phyloP scores from a whole-genome alignment of 768 basidiomycete species.

The Scleroderma citrinum region DNA sequence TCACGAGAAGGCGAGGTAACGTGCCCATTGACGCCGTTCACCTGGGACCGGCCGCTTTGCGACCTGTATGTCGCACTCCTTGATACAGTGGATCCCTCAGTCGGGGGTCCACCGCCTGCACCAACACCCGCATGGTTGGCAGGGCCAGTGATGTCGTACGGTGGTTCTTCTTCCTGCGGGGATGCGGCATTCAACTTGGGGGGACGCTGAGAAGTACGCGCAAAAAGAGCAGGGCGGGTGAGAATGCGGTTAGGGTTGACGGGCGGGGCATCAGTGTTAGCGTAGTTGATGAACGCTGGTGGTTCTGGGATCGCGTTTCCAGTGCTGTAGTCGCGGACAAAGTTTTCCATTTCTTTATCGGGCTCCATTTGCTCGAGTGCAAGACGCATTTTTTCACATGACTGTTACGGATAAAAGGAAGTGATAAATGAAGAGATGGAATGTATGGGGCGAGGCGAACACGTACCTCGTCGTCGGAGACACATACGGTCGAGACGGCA shows the following conservation, averaged over 20 bases:
- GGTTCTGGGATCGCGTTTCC: conserved; percentile 85
- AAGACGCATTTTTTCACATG: conserved; percentile 84
- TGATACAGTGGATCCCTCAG: conserved; percentile 29
- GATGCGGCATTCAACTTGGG: conserved; percentile 15
- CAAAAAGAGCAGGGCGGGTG: conserved; percentile 53
- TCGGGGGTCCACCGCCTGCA: conserved; percentile 47
- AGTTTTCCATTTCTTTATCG: conserved; percentile 81
- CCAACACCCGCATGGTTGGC: conserved; percentile 56
- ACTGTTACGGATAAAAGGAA: conserved; percentile 39
- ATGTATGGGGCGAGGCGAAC: conserved; percentile 14
- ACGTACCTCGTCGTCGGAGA: conserved; percentile 86
- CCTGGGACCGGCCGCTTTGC: conserved; percentile 25
- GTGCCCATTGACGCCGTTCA: conserved; percentile 28
- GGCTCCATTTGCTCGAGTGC: conserved; percentile 87
- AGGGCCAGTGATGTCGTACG: conserved; percentile 37
- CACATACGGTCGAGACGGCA: conserved; percentile 91
- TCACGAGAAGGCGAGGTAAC: conserved; percentile 21
- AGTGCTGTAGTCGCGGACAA: conserved; percentile 85
- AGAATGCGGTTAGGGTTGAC: conserved; percentile 51
- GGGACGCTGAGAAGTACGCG: conserved; percentile 34
- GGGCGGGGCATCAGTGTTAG: conserved; percentile 57
- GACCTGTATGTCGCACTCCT: conserved; percentile 29
- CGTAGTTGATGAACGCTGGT: conserved; percentile 81
- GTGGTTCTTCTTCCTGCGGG: conserved; percentile 40
- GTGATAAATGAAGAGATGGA: neutral